Evolutionary conservation across 345 rosid genomes (phyloP), one percentile per base, ranked within the genome.

Genomic region (Linum tenue): DNA sequence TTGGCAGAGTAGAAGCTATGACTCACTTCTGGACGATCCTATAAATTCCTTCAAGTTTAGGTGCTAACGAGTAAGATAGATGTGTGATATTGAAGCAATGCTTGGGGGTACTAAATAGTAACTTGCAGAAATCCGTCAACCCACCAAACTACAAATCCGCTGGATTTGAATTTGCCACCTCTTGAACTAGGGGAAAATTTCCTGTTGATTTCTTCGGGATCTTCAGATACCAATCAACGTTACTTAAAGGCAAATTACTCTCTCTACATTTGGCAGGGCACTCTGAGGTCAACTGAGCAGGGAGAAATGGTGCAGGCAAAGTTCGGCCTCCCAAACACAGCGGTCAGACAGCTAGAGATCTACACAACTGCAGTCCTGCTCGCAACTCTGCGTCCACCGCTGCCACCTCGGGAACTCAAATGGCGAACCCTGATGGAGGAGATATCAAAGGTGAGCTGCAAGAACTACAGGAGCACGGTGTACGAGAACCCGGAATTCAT

Each of bases 221-320:
- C 44, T 51, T 58, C 35, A 56, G 41, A 50, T 31, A 14, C 31
- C 14, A 9, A 57, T 16, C 63, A 59, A 16, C 12, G 14, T 3
- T 9, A 64, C 59, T 22, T 1, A 22, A 22, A 22, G 31, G 31
- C 31, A 22, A 22, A 22, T 22, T 22, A 22, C 31, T 22, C 9
- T 15, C 56, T 50, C 9, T 41, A 35, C 53, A 62, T 67, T 69
- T 73, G 76, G 59, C 80, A 89, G 98, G 97, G 97, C 8, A 86
- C 98, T 43, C 83, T 92, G 38, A 80, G 98, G 61, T 92, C 98
- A 3, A 92, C 98, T 9, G 98, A 92, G 78, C 98, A 92, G 85
- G 98, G 97, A 67, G 98, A 92, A 82, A 92, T 92, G 98, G 97
- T 92, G 68, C 97, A 92, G 72, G 98, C 98, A 48, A 92, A 92